A percentile compares a stretch with the other conserved stretches of the same genome.
phyloP scores from a whole-genome alignment of 169 alveolate species.

The Cryptosporidium ubiquitum region DNA sequence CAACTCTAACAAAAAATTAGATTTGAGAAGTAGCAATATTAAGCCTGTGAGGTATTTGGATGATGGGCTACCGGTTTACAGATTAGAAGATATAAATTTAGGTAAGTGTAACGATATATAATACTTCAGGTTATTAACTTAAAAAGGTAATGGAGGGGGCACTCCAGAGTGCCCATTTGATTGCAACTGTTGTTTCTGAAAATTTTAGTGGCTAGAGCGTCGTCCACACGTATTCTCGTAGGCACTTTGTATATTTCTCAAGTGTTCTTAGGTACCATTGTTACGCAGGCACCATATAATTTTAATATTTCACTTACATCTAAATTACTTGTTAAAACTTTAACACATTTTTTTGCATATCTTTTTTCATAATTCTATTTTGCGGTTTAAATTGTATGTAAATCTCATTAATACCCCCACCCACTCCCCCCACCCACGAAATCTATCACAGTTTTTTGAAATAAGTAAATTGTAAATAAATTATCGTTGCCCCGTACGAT shows the following conservation, averaged over 20 bases:
- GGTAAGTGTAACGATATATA: conserved; percentile 37
- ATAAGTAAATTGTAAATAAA: background rate
- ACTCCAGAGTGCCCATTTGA: conserved; percentile 72
- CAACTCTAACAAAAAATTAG: background rate
- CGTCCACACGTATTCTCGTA: background rate
- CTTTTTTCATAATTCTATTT: background rate
- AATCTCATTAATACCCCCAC: background rate
- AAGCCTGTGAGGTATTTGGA: conserved; percentile 33
- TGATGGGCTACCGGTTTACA: conserved; percentile 67
- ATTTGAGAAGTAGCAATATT: background rate
- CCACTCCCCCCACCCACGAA: background rate
- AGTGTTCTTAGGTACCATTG: too few species aligned
- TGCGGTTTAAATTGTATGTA: background rate
- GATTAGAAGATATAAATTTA: conserved; percentile 53
- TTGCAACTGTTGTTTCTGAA: conserved; percentile 41
- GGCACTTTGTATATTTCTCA: background rate
- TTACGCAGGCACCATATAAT: background rate
- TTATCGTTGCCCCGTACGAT: background rate
- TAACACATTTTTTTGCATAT: background rate
- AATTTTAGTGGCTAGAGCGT: background rate
- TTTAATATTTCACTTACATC: too few species aligned
- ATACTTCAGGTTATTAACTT: background rate
- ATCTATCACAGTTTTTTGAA: background rate
- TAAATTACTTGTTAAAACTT: background rate
- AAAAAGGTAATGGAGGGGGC: conserved; percentile 47